These are phyloP conservation scores for Naganishia vaughanmartiniae DNA, from an alignment of 768 basidiomycete genomes.

Conservation along the genomic window DNA sequence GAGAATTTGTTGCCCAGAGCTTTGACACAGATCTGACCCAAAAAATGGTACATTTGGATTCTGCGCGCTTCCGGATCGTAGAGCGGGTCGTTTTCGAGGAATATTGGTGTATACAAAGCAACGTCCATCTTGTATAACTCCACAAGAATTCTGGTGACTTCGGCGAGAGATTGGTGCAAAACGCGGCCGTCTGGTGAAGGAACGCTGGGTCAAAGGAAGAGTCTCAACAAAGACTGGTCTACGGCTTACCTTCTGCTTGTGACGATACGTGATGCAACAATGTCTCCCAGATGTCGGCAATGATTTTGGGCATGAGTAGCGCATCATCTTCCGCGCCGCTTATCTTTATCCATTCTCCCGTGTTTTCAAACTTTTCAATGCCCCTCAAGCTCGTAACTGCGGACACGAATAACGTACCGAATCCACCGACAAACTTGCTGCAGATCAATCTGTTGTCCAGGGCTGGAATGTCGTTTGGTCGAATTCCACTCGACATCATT, in stretches of 20 bases:
- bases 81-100: constrained; percentile 18
- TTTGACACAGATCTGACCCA: constrained; percentile 30
- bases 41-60: constrained; percentile 30
- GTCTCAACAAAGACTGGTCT: neutral
- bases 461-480: constrained; percentile 38
- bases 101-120: constrained; percentile 37
- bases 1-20: neutral
- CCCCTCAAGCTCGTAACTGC: constrained; percentile 31
- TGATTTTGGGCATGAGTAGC: neutral
- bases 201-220: neutral
- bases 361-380: neutral
- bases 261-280: neutral
- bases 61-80: constrained; percentile 31
- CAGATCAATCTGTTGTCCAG: constrained; percentile 39
- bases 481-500: constrained; percentile 35
- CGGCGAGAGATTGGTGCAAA: constrained; percentile 29
- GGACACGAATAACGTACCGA: constrained; percentile 38
- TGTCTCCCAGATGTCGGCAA: constrained; percentile 3
- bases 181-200: constrained; percentile 25
- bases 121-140: constrained; percentile 37
- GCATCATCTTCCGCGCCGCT: neutral
- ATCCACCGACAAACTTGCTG: constrained; percentile 28
- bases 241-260: neutral
- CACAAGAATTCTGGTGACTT: constrained; percentile 36
- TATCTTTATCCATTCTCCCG: constrained; percentile 14